Evolutionary conservation across 2,329 filamentous ascomycete genomes (phyloP).

Genomic region (Fusarium sp.): DNA sequence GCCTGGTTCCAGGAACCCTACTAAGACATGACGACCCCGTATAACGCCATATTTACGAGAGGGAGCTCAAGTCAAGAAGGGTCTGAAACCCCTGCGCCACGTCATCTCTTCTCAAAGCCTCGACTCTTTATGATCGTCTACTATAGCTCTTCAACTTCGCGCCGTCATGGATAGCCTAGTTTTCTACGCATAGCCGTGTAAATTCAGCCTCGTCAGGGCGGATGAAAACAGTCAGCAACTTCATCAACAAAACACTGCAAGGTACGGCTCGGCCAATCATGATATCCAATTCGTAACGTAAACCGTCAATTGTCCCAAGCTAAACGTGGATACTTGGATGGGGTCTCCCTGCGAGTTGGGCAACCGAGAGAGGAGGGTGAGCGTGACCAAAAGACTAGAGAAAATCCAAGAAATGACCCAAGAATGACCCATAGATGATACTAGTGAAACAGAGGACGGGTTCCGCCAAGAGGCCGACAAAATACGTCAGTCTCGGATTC

Average conservation of each 20-base stretch:
- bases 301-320: constrained; percentile 13
- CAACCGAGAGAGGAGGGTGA: constrained; percentile 28
- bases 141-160: neutral
- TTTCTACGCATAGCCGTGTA: neutral
- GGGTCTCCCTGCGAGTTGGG: constrained; percentile 27
- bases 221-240: constrained; percentile 13
- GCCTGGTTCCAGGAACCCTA: neutral
- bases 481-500: constrained; percentile 35
- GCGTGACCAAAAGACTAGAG: constrained; percentile 25
- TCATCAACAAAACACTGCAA: constrained; percentile 9
- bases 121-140: neutral
- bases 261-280: constrained; percentile 41
- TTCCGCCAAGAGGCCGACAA: constrained; percentile 31
- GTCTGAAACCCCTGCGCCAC: constrained; percentile 40
- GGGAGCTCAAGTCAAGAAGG: constrained; percentile 7
- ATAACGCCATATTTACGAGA: constrained; percentile 13
- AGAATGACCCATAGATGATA: constrained; percentile 35
- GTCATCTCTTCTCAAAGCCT: constrained; percentile 9
- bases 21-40: neutral
- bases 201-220: constrained; percentile 5
- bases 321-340: constrained; percentile 7
- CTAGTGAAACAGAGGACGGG: constrained; percentile 14
- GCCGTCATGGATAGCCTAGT: constrained; percentile 24
- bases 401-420: constrained; percentile 31
- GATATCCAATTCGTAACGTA: constrained; percentile 39